Evolutionary conservation across 2,329 filamentous ascomycete genomes (phyloP).

Genomic region (Botrytis tulipae): DNA sequence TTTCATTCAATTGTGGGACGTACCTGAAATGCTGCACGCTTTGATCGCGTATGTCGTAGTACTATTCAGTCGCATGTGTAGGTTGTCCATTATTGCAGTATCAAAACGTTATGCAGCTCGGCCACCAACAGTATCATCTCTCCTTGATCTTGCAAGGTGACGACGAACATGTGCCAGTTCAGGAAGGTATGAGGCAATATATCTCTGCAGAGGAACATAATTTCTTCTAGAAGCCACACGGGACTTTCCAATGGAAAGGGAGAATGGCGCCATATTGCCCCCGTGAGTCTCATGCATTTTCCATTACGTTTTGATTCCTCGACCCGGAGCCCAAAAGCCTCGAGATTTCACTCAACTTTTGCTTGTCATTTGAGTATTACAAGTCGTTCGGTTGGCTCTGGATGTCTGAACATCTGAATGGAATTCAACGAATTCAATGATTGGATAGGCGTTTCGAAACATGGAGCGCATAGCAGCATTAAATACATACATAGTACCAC

Average conservation of each 20-base stretch:
- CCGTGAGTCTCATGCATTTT: conserved; percentile 18
- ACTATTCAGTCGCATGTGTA: background rate
- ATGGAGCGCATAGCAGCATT: background rate
- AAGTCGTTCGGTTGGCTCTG: conserved; percentile 13
- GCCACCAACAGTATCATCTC: background rate
- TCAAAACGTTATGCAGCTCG: background rate
- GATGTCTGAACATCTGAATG: background rate
- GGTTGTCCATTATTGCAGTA: background rate
- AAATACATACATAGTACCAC: conserved; percentile 2
- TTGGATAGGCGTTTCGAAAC: background rate
- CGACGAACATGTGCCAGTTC: background rate
- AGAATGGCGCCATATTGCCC: conserved; percentile 19
- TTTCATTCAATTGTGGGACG: background rate
- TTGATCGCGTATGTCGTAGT: background rate
- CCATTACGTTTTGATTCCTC: conserved; percentile 20
- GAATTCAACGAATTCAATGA: background rate
- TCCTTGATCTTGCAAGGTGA: conserved; percentile 4
- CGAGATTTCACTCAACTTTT: background rate
- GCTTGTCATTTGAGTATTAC: conserved; percentile 3
- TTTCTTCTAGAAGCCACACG: background rate
- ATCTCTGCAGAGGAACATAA: background rate
- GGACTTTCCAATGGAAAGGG: conserved; percentile 4
- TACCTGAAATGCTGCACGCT: background rate
- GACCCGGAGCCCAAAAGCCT: conserved; percentile 14
- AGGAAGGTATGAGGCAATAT: conserved; percentile 3